Evolutionary conservation across 1,284 basidiomycete species (phyloP), one percentile per base, ranked within the genome.

Genomic region (Prillingera fragicola): DNA sequence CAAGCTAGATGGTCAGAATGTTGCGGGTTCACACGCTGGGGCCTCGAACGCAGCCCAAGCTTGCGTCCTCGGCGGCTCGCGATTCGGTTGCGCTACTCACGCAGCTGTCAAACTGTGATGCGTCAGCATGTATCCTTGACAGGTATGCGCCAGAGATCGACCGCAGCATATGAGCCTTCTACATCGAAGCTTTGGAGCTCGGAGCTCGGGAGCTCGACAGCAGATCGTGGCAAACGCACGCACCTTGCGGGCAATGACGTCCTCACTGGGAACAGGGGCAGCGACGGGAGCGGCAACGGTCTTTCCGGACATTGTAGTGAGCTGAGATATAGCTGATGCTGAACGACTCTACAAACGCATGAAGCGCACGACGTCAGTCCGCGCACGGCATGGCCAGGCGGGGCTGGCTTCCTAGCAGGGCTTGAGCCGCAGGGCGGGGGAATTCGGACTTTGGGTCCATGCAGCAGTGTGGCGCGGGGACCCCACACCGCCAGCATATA

Each of bases 201-300:
- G n/a, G n/a, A n/a, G n/a, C n/a, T n/a, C n/a, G n/a, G n/a, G n/a
- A n/a, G n/a, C n/a, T n/a, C n/a, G n/a, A n/a, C n/a, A n/a, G n/a
- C n/a, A n/a, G n/a, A n/a, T n/a, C n/a, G n/a, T n/a, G n/a, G n/a
- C n/a, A n/a, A n/a, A n/a, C n/a, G n/a, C n/a, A 56, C 78, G 32
- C 51, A 85, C 88, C 81, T 92, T 92, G 75, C 87, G 82, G 28
- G 80, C 80, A 56, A 91, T 75, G 60, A 85, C 80, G 69, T 90
- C 84, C 74, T 92, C 88, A 74, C 84, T 88, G 45, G 86, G 82
- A 39, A 81, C 74, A 41, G 82, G 77, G 67, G 81, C 80, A 14
- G 54, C 37, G 74, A 60, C 47, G 26, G 65, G 44, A n/a, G 59
- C 49, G 21, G 60, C 50, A 9, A 19, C 55, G 49, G 29, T 57